Base-by-base conservation (phyloP, 805 yeast genomes). In the Barnettozyma vustinii region DNA sequence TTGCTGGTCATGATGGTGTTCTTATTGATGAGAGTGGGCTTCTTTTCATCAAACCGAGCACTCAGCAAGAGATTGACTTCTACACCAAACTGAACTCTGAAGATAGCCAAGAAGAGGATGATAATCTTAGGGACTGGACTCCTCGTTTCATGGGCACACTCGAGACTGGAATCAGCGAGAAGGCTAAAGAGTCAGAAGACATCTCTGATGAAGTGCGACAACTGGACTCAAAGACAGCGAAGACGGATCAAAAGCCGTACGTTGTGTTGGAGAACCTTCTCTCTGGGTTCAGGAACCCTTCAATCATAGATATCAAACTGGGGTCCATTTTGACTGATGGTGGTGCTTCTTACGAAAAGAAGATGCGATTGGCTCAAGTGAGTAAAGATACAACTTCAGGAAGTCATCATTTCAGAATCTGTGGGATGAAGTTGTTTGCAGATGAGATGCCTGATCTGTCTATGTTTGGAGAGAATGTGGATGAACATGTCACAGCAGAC, bases 1-100 rank as follows among this genome's bases (percentile, higher is more conserved):
- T 94, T 3, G 98, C 97, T 0, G 99, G 99, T 6, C 99, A 92
- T 60, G 87, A 75, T 6, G 98, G 96, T 0, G 77, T 85, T 3
- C 56, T 88, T 47, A 76, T 79, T 10, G 81, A 81, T 53, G 74
- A 64, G 7, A 78, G 77, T 37, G 96, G 90, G 0, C 66, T 79
- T 8, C 68, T 92, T 15, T 84, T 91, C 55, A 78, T 87, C 48
- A 92, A 94, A 64, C 82, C 83, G 0, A 72, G 91, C 0, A 62
- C 68, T 0, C 65, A 65, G 23, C 80, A 79, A 55, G 99, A 92
- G 65, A 65, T 85, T 26, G 81, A 77, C n/a, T 94, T 94, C 65
- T 92, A 94, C 61, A 68, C 73, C 20, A 54, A 64, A 20, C 49
- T 65, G 8, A 63, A 66, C 52, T 66, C 65, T 8, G 42, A 47